A percentile compares a stretch with the other conserved stretches of the same genome.
These are phyloP conservation scores for Podila minutissima DNA, from an alignment of 192 early-diverging fungal species.

Conservation along the genomic window DNA sequence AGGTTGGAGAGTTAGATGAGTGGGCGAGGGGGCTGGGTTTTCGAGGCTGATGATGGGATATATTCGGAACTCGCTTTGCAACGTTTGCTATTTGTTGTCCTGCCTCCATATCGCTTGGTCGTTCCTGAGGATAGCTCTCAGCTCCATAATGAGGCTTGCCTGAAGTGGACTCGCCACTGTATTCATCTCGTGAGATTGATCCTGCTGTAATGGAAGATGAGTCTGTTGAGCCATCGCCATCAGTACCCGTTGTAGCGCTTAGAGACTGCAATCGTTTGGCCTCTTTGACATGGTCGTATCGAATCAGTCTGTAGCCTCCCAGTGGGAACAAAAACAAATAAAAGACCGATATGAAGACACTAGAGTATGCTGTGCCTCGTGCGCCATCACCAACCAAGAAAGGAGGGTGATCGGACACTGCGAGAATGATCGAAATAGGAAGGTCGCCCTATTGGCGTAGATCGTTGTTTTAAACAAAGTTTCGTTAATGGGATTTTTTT, in stretches of 20 bases:
- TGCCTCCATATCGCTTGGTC: too few relatives aligned
- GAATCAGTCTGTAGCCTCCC: constrained; percentile 41
- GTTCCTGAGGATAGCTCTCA: too few relatives aligned
- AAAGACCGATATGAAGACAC: constrained; percentile 38
- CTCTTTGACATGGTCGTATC: constrained; percentile 43
- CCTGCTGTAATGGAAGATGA: background rate
- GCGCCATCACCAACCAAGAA: constrained; percentile 43
- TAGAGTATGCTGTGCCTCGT: constrained; percentile 36
- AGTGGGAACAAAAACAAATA: constrained; percentile 41
- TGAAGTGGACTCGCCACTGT: background rate
- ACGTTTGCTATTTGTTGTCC: too few relatives aligned
- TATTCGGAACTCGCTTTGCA: too few relatives aligned
- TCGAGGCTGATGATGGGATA: too few relatives aligned
- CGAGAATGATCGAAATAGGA: constrained; percentile 45
- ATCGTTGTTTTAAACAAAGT: background rate
- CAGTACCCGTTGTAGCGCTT: background rate
- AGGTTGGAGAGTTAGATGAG: constrained; percentile 15
- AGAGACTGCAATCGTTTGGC: constrained; percentile 21
- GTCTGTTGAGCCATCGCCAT: background rate
- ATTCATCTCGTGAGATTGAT: too few relatives aligned
- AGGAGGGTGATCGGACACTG: constrained; percentile 39
- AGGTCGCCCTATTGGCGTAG: constrained; percentile 30
- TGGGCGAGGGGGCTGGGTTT: too few relatives aligned
- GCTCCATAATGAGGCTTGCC: too few relatives aligned
- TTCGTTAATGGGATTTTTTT: too few relatives aligned